Percentiles rank a stretch among this genome's conserved stretches.
phyloP scores from a whole-genome alignment of 495 filamentous ascomycete species.

The Hypoxylon subgilvum region DNA sequence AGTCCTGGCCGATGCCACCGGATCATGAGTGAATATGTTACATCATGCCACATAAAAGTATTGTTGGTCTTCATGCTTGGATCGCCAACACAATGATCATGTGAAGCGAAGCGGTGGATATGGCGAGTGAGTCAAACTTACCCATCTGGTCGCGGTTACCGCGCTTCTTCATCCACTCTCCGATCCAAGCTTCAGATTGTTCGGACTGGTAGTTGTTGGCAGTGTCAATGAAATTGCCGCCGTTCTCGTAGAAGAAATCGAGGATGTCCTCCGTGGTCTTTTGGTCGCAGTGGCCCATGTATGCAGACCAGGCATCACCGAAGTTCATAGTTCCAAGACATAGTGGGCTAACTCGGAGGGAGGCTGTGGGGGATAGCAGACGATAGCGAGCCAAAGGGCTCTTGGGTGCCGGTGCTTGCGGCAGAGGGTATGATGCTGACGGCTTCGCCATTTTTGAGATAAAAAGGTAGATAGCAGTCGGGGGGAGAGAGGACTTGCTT shows the following conservation, averaged over 20 bases:
- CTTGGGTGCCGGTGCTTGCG: slow-evolving; percentile 48
- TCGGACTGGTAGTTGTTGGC: slow-evolving; percentile 73
- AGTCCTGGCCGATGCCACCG: too few relatives aligned
- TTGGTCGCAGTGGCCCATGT: slow-evolving; percentile 67
- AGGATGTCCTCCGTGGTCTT: slow-evolving; percentile 67
- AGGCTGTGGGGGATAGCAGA: slow-evolving; percentile 63
- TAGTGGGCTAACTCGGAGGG: slow-evolving; percentile 64
- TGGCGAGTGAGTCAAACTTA: slow-evolving; percentile 16
- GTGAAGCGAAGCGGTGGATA: background rate
- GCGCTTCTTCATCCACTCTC: slow-evolving; percentile 71
- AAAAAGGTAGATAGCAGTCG: too few relatives aligned
- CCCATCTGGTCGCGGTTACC: slow-evolving; percentile 49
- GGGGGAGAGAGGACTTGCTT: too few relatives aligned
- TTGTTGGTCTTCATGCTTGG: too few relatives aligned
- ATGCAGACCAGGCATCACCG: slow-evolving; percentile 58
- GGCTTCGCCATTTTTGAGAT: too few relatives aligned
- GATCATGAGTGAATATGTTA: too few relatives aligned
- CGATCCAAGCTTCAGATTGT: slow-evolving; percentile 74
- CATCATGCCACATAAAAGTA: too few relatives aligned
- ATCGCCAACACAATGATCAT: too few relatives aligned
- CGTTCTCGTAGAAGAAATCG: slow-evolving; percentile 68
- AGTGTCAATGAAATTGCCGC: slow-evolving; percentile 81
- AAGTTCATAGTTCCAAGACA: slow-evolving; percentile 70
- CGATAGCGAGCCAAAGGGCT: slow-evolving; percentile 63
- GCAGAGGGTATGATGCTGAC: slow-evolving; percentile 19